Base-by-base conservation (phyloP, 176 grass and related monocot genomes). In the Carex cristatella region DNA sequence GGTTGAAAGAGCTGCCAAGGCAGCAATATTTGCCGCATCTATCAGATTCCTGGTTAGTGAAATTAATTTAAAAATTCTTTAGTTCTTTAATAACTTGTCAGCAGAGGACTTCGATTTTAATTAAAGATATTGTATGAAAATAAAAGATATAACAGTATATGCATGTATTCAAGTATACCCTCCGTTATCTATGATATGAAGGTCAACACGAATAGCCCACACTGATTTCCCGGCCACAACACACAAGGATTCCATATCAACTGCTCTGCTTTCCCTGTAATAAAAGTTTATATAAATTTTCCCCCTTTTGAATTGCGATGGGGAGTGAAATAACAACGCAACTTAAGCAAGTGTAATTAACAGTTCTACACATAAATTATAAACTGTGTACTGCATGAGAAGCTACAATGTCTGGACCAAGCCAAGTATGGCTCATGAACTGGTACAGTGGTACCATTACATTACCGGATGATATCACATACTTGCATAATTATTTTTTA, bases 111-210 rank as follows among this genome's bases (percentile, higher is more conserved):
- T 9, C 40, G 63, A 67, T 4, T 51, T 74, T 71, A 60, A 49
- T 10, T 61, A 5, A 87, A 57, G 27, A 10, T 49, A 66, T 61
- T 61, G 28, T 63, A 72, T 71, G 68, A 59, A 65, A 38, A 8
- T 2, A 84, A 56, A 8, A 4, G 13, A 27, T 7, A 8, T 37
- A 48, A 60, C 40, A 48, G 58, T 69, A 70, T 74, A 81, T 69
- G 46, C 46, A 86, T 37, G 2, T 33, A 66, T 69, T 70, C 65
- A n/a, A 14, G 0, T 88, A 53, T 99, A 95, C 96, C 96, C 96
- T 86, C 96, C 96, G 56, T 99, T 99, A 84, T 99, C 96, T 84
- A 99, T 87, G 81, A 99, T 99, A 62, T 99, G 96, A 88, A 99
- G 91, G 57, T 99, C 96, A 0, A 99, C 93, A 19, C 91, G 93